These are phyloP conservation scores for Suillus spraguei DNA, from an alignment of 768 basidiomycete genomes.

Conservation along the genomic window DNA sequence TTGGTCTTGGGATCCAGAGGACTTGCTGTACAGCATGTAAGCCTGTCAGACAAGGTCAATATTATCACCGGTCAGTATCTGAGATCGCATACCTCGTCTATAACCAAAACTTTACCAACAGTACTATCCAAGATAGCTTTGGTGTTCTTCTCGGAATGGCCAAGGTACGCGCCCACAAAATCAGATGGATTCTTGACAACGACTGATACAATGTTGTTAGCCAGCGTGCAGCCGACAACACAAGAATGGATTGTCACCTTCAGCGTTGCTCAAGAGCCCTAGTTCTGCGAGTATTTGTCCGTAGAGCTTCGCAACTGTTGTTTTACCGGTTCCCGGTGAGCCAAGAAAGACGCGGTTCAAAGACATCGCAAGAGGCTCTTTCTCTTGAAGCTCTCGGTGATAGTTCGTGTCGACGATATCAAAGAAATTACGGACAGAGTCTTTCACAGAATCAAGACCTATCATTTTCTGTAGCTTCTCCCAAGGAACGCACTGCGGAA, in stretches of 20 bases:
- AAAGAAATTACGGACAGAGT: constrained; percentile 50
- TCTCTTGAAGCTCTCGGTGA: constrained; percentile 57
- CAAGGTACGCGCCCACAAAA: constrained; percentile 61
- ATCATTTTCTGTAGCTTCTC: constrained; percentile 50
- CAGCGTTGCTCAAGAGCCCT: constrained; percentile 68
- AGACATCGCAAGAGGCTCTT: constrained; percentile 52
- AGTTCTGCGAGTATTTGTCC: constrained; percentile 64
- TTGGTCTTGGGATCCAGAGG: constrained; percentile 40
- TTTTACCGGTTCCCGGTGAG: constrained; percentile 73
- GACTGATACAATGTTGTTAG: constrained; percentile 39
- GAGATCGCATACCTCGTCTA: constrained; percentile 55
- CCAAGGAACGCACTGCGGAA: constrained; percentile 51
- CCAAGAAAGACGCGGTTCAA: constrained; percentile 70
- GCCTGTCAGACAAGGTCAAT: constrained; percentile 43
- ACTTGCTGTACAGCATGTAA: constrained; percentile 61
- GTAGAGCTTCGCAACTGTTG: constrained; percentile 67
- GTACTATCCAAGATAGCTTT: constrained; percentile 61
- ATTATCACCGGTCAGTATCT: constrained; percentile 1
- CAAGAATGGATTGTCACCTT: constrained; percentile 46
- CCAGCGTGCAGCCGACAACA: background rate
- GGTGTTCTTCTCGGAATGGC: constrained; percentile 65
- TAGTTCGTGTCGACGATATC: constrained; percentile 55
- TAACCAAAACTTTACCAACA: constrained; percentile 68
- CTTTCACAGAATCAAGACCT: constrained; percentile 61
- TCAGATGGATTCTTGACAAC: constrained; percentile 69